Percentiles rank a stretch among this genome's conserved stretches.
phyloP scores from a whole-genome alignment of 2,329 filamentous ascomycete genomes.

The Raffaelea deltoideospora region DNA sequence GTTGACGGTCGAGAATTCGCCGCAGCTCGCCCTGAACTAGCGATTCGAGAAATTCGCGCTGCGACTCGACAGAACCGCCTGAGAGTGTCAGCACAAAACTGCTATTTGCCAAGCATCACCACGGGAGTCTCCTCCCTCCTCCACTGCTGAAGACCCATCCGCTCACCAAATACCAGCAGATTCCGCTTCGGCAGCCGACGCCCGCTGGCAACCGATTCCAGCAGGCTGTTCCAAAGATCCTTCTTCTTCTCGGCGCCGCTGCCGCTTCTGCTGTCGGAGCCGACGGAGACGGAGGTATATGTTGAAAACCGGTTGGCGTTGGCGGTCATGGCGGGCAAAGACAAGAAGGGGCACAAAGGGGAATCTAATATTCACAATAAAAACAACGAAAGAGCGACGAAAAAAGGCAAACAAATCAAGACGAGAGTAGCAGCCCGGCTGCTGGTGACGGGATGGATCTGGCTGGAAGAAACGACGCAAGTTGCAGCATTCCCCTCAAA shows the following conservation, averaged over 20 bases:
- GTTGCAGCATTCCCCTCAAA: too few species aligned
- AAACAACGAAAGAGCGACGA: too few species aligned
- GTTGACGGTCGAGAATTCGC: conserved; percentile 38
- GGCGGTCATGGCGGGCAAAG: conserved; percentile 38
- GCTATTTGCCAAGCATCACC: too few species aligned
- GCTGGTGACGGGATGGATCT: too few species aligned
- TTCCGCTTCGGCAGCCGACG: conserved; percentile 88
- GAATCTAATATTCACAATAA: too few species aligned
- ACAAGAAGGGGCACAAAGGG: too few species aligned
- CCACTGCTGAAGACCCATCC: conserved; percentile 11
- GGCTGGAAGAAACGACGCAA: too few species aligned
- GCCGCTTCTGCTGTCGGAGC: conserved; percentile 36
- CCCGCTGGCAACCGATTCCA: conserved; percentile 78
- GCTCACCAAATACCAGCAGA: conserved; percentile 62
- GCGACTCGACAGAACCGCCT: conserved; percentile 72
- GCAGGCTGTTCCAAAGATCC: conserved; percentile 88
- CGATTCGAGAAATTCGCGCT: conserved; percentile 67
- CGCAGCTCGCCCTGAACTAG: conserved; percentile 34
- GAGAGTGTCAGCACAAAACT: conserved; percentile 4
- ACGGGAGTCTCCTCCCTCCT: too few species aligned
- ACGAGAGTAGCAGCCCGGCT: too few species aligned
- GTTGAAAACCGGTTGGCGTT: conserved; percentile 42
- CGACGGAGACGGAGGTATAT: conserved; percentile 38
- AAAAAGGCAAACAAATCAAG: too few species aligned
- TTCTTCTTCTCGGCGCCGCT: conserved; percentile 52